These are phyloP conservation scores for Xylariaceae sp. DNA, from an alignment of 2,329 filamentous ascomycete genomes.

Conservation along the genomic window DNA sequence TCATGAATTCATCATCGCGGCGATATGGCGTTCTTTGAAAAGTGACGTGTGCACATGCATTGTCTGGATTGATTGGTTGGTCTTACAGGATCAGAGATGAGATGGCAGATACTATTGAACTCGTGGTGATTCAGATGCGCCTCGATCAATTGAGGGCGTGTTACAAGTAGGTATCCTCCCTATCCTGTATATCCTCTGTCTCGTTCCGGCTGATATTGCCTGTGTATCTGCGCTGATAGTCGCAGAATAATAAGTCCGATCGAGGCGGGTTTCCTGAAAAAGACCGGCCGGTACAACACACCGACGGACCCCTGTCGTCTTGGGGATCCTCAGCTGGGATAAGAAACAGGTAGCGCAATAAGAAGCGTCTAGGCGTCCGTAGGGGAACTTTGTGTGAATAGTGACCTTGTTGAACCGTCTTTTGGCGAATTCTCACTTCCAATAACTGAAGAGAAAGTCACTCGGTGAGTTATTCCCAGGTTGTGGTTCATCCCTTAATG, in stretches of 20 bases:
- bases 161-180: neutral
- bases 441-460: neutral
- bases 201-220: neutral
- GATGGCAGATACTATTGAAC: neutral
- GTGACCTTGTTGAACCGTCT: neutral
- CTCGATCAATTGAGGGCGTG: conserved; percentile 1
- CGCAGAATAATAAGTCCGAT: neutral
- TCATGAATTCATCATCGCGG: neutral
- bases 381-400: neutral
- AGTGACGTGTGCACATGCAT: neutral
- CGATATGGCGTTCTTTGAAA: neutral
- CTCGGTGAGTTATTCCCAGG: neutral
- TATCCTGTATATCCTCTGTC: neutral
- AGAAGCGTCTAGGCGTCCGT: neutral
- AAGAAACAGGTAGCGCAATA: neutral
- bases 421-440: neutral
- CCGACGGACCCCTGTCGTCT: neutral
- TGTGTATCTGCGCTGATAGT: neutral
- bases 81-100: neutral
- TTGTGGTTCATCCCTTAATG: neutral
- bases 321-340: neutral
- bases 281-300: neutral
- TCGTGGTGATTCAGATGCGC: conserved; percentile 12
- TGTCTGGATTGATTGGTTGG: neutral
- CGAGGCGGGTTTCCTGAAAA: neutral